These are phyloP conservation scores for Rheum nobile DNA, from an alignment of 148 eudicot species.

Conservation along the genomic window DNA sequence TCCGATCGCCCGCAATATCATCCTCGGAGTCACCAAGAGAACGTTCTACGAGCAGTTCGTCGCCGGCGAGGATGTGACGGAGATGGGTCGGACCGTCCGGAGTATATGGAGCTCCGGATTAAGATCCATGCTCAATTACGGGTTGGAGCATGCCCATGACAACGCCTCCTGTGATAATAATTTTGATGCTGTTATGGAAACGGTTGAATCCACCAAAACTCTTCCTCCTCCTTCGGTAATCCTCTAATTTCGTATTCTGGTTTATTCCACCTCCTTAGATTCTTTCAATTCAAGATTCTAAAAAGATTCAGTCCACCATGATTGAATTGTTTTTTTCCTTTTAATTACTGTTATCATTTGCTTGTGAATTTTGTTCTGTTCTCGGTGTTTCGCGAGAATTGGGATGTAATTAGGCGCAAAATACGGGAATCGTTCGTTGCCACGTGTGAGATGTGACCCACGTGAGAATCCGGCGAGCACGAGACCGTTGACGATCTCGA, in stretches of 20 bases:
- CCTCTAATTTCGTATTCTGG: neutral
- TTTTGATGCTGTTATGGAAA: conserved; percentile 29
- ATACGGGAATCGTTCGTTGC: neutral
- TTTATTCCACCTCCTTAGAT: neutral
- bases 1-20: conserved; percentile 20
- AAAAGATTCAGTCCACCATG: neutral
- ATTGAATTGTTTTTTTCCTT: neutral
- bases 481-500: no score
- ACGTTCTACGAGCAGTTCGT: conserved; percentile 75
- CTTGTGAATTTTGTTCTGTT: neutral
- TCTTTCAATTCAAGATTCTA: neutral
- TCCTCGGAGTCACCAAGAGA: conserved; percentile 23
- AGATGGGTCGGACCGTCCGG: conserved; percentile 30
- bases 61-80: conserved; percentile 45
- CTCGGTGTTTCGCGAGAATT: neutral
- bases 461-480: neutral
- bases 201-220: conserved; percentile 40
- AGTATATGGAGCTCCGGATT: conserved; percentile 45
- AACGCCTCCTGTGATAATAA: conserved; percentile 52
- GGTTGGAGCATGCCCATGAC: conserved; percentile 70
- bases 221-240: conserved; percentile 56
- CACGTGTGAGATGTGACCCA: neutral
- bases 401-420: neutral
- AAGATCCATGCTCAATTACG: conserved; percentile 62
- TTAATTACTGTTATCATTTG: neutral